Base-by-base conservation (phyloP, 164 flowering plant genomes). In the Magnolia changhungtana region DNA sequence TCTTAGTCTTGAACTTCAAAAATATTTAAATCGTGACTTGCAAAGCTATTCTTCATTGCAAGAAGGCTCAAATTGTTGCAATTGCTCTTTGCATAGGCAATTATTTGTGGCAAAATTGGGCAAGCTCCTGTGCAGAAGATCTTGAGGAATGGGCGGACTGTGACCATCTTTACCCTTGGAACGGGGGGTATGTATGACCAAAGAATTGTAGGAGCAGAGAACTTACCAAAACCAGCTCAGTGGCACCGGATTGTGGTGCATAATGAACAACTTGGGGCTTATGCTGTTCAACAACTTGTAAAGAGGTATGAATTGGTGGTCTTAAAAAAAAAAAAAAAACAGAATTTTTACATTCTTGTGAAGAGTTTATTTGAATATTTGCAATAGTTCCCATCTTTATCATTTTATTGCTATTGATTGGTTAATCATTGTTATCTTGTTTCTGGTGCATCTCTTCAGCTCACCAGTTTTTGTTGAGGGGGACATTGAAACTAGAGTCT, bases 191-290 rank as follows among this genome's bases (percentile, higher is more conserved):
- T 96, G 97, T 92, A 74, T 89, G 99, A 96, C 81, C 98, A 91
- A 76, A 89, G 98, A 79, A 79, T 79, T 78, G n/a, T 75, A 1
- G 86, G 84, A 63, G 78, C 80, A 1, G 79, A 76, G 19, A 82
- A 88, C 77, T 78, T 87, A 85, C 94, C 98, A 21, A 90, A 78
- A 82, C 98, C 98, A 16, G 95, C 88, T 80, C 99, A 94, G 61
- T 96, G 99, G 99, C 98, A 94, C 86, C 88, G 98, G 21, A 83
- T 94, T 86, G 97, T 90, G 9, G 95, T 92, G 77, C 99, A 96
- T 82, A 91, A 90, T 81, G 90, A 88, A 8, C 10, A 58, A 6
- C 90, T 94, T 65, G 97, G 97, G 24, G 84, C 90, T 65, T 94
- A 91, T 87, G 92, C 94, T 61, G 95, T 96, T 72, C 97, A 90